phyloP scores from a whole-genome alignment of 768 basidiomycete genomes.

The Rhodocollybia butyracea region DNA sequence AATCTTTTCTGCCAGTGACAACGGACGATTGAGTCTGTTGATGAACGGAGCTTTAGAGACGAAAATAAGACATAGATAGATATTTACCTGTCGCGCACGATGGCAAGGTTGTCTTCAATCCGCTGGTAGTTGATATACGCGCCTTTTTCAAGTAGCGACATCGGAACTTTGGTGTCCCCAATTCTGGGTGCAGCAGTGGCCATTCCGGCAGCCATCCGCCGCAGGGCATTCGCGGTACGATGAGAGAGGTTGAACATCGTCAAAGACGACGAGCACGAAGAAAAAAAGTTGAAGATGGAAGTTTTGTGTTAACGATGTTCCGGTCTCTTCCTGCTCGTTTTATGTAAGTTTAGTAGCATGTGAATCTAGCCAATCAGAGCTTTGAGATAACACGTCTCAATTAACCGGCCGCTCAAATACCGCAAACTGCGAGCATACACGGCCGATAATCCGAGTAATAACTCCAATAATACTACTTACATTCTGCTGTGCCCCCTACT shows the following conservation, averaged over 20 bases:
- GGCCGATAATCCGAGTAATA: too few relatives aligned
- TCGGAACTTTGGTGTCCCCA: conserved; percentile 86
- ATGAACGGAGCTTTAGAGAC: conserved; percentile 7
- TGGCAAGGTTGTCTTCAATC: conserved; percentile 93
- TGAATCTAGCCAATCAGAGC: too few relatives aligned
- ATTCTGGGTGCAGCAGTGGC: conserved; percentile 79
- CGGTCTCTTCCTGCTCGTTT: too few relatives aligned
- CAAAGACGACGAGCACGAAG: conserved; percentile 31
- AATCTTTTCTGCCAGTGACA: conserved; percentile 96
- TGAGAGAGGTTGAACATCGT: conserved; percentile 64
- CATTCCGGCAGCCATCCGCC: conserved; percentile 64
- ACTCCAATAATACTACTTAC: too few relatives aligned
- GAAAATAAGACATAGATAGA: not conserved
- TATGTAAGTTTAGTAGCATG: too few relatives aligned
- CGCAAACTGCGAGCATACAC: too few relatives aligned
- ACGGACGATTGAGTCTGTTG: conserved; percentile 76
- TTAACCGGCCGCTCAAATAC: too few relatives aligned
- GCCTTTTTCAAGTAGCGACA: conserved; percentile 81
- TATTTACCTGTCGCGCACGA: conserved; percentile 76
- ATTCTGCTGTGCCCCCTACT: too few relatives aligned
- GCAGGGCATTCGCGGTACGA: conserved; percentile 49
- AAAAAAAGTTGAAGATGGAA: conserved; percentile 16
- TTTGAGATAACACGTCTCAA: too few relatives aligned
- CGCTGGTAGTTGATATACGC: conserved; percentile 93
- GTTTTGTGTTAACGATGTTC: too few relatives aligned